Conservation (phyloP, 306 rosid species). For the Sphenostylis stenocarpa region DNA sequence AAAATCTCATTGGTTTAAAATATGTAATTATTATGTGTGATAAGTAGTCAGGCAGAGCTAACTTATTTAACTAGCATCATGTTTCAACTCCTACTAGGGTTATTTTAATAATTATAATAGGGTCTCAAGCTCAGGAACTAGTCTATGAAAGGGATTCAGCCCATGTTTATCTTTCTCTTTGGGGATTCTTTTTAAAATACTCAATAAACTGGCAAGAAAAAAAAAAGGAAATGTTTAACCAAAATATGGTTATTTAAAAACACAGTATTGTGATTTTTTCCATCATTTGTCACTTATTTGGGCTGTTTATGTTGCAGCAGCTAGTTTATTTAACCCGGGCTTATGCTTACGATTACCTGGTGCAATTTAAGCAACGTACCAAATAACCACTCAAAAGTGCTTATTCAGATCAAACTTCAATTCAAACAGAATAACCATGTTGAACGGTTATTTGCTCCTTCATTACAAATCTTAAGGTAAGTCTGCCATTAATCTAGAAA, state of each 20-base stretch:
- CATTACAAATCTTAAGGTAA: not conserved
- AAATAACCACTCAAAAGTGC: slow-evolving; percentile 23
- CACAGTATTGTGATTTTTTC: not conserved
- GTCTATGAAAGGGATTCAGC: not conserved
- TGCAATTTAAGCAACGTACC: not conserved
- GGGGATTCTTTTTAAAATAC: not conserved
- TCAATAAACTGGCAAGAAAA: not conserved
- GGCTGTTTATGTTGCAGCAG: not conserved
- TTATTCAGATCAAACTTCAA: not conserved
- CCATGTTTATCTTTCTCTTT: not conserved
- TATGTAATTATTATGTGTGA: not conserved
- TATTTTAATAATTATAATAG: not conserved
- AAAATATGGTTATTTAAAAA: not conserved
- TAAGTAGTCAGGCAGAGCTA: not conserved
- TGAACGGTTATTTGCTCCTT: not conserved
- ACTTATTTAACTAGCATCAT: not conserved
- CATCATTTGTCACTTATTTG: not conserved
- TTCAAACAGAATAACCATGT: not conserved
- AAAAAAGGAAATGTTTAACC: not conserved
- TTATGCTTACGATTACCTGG: not conserved
- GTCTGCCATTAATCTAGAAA: not conserved
- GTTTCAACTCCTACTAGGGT: not conserved
- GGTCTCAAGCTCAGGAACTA: not conserved
- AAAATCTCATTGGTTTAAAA: slow-evolving; percentile 1
- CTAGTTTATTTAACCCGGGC: not conserved